phyloP scores from a whole-genome alignment of 2,329 filamentous ascomycete species.

The Aspergillus nomiae region DNA sequence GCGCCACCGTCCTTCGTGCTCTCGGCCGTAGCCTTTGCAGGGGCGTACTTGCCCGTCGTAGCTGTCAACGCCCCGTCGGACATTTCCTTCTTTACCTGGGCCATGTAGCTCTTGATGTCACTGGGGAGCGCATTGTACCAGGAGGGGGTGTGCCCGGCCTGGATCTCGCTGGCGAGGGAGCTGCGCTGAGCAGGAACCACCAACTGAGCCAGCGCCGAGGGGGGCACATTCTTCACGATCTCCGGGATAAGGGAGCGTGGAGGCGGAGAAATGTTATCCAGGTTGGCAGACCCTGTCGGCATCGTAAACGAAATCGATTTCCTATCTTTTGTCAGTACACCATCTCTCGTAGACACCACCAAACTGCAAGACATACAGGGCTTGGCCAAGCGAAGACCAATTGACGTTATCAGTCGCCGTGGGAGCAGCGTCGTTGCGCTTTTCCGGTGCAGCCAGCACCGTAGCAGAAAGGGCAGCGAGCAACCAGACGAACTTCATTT shows the following conservation, averaged over 20 bases:
- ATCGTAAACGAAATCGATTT: constrained; percentile 14
- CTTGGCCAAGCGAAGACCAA: constrained; percentile 21
- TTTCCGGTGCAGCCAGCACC: constrained; percentile 16
- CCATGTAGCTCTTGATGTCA: constrained; percentile 35
- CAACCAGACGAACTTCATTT: constrained; percentile 20
- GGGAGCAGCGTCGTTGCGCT: constrained; percentile 9
- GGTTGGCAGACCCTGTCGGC: constrained; percentile 28
- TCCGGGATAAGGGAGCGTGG: constrained; percentile 32
- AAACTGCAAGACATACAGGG: constrained; percentile 18
- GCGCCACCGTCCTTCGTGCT: constrained; percentile 8
- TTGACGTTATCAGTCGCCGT: constrained; percentile 16
- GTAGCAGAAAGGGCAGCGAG: constrained; percentile 20
- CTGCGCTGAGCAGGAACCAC: constrained; percentile 32
- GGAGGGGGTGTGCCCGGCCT: constrained; percentile 33
- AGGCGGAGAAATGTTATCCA: constrained; percentile 35
- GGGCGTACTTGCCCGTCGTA: constrained; percentile 9
- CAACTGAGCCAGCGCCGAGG: constrained; percentile 32
- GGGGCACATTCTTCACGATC: constrained; percentile 34
- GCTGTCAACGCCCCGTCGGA: constrained; percentile 29
- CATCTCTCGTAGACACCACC: not conserved
- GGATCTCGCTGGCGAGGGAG: constrained; percentile 32
- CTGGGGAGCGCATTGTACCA: constrained; percentile 36
- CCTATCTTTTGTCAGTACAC: constrained; percentile 11
- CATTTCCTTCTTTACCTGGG: constrained; percentile 33
- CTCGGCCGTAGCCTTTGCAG: constrained; percentile 18